Evolutionary conservation across 306 rosid species (phyloP).

Genomic region (Dryas drummondii): DNA sequence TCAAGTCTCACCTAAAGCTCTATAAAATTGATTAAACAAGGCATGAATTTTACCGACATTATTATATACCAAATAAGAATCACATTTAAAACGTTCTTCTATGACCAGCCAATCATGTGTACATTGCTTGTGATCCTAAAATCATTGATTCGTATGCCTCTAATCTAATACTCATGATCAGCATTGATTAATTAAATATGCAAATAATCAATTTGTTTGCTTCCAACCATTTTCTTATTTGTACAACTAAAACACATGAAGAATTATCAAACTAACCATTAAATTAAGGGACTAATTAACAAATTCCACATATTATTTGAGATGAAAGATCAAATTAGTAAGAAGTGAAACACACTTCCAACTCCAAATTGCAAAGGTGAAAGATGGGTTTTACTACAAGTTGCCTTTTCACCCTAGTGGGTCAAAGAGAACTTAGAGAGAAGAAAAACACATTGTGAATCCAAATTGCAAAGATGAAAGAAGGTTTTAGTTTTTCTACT

Average conservation of each 20-base stretch:
- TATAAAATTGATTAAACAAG: too few species aligned
- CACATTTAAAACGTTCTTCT: not conserved
- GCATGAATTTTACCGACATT: not conserved
- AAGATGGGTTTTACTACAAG: not conserved
- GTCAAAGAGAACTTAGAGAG: too few species aligned
- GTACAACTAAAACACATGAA: not conserved
- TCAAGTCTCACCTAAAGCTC: not conserved
- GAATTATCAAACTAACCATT: too few species aligned
- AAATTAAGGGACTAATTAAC: too few species aligned
- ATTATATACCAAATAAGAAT: not conserved
- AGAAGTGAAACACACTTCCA: too few species aligned
- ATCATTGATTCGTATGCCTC: not conserved
- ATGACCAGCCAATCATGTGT: not conserved
- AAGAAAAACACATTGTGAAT: not conserved
- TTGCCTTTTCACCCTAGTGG: not conserved
- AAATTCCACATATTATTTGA: not conserved
- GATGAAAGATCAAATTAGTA: too few species aligned
- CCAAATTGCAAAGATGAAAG: not conserved
- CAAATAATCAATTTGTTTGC: not conserved
- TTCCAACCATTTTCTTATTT: not conserved
- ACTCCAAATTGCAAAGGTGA: not conserved
- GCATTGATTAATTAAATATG: not conserved
- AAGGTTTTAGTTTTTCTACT: not conserved
- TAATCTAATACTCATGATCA: not conserved
- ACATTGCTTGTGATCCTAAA: not conserved